Conservation (phyloP, 2,329 filamentous ascomycete species). For the Pseudocercospora vitis region DNA sequence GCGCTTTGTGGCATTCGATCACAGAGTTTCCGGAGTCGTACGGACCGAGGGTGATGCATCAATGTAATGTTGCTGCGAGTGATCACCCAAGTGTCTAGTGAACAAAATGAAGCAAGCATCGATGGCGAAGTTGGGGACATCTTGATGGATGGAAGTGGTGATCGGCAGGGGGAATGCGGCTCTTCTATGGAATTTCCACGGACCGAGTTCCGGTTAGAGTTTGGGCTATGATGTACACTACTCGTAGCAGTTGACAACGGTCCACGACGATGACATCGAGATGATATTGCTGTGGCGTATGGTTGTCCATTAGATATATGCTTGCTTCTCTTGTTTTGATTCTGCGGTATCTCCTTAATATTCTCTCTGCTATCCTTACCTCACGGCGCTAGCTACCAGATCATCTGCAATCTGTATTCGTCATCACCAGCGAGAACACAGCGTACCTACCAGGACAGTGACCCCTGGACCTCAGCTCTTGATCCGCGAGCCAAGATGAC, state of each 20-base stretch:
- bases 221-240: conserved; percentile 2
- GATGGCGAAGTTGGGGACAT: too few species aligned
- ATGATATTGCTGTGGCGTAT: background rate
- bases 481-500: background rate
- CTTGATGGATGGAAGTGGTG: background rate
- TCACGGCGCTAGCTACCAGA: background rate
- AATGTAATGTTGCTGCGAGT: conserved; percentile 19
- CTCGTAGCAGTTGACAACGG: background rate
- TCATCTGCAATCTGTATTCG: background rate
- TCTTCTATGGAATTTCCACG: background rate
- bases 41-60: conserved; percentile 20
- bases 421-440: background rate
- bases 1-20: conserved; percentile 19
- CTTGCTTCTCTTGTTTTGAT: too few species aligned
- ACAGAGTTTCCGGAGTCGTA: conserved; percentile 19
- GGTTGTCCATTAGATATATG: background rate
- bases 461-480: background rate
- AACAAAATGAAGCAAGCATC: background rate
- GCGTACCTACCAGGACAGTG: background rate
- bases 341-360: too few species aligned
- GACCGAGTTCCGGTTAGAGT: background rate
- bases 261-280: background rate
- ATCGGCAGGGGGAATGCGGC: conserved; percentile 3
- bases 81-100: conserved; percentile 12
- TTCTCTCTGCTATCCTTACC: background rate